Evolutionary conservation across 2,329 filamentous ascomycete genomes (phyloP), one percentile per base, ranked within the genome.

Genomic region (Fusarium xyrophilum): DNA sequence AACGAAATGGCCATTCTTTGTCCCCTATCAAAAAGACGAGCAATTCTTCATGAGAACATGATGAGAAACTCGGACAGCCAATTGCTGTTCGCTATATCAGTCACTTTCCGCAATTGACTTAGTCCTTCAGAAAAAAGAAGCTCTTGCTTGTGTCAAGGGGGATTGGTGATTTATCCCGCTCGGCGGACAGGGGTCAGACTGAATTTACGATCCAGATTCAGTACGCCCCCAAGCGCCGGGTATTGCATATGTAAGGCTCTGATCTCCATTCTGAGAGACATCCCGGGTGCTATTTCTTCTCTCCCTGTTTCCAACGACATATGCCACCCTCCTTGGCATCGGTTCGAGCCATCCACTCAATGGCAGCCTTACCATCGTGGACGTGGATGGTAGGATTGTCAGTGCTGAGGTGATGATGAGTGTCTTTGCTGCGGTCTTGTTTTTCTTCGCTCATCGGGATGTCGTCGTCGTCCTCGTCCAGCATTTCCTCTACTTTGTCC

Each of bases 31-130:
- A 19, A 36, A 12, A 36, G 35, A 36, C 6, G 33, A 19, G 0
- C 33, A 35, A 35, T 6, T 19, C 35, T 36, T n/a, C 0, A 36
- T n/a, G 10, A n/a, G 35, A 36, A 36, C 35, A 36, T 1, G 7
- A n/a, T 36, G 2, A n/a, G 6, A 36, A 12, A 36, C 35, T 12
- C 6, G 35, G 17, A n/a, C 3, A 0, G 1, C 10, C 19, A 36
- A 7, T 36, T 25, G 3, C 35, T 36, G 19, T 36, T 36, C 6
- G 35, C 10, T 4, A n/a, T 7, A 36, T 36, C 10, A 36, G 6
- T 4, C 19, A 36, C 35, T 36, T 36, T 36, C 35, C 11, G 11
- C 3, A n/a, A 4, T 36, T 7, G 10, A 12, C 35, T 7, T 36
- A 10, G 10, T 1, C 17, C 6, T n/a, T 36, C 6, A 36, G 35